These are phyloP conservation scores for Pholiota microspora DNA, from an alignment of 768 basidiomycete species.

Conservation along the genomic window DNA sequence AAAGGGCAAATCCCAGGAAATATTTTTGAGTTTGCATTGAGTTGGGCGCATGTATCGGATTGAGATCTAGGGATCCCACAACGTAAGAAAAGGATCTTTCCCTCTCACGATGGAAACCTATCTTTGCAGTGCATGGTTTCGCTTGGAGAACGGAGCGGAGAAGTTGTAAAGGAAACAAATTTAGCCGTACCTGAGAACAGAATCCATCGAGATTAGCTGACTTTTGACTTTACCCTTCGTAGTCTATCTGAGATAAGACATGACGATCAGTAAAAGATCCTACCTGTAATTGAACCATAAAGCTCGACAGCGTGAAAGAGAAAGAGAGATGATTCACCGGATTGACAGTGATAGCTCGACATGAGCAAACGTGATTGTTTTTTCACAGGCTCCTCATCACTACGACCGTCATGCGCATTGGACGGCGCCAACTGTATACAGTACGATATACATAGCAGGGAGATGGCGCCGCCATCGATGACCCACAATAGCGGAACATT, in stretches of 20 bases:
- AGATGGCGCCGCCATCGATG: constrained; percentile 1
- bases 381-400: constrained; percentile 3
- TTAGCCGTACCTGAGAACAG: constrained; percentile 33
- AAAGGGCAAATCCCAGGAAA: constrained; percentile 38
- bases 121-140: constrained; percentile 30
- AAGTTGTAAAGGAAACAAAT: constrained; percentile 31
- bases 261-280: constrained; percentile 12
- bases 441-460: background rate
- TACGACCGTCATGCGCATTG: constrained; percentile 1
- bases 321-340: constrained; percentile 9
- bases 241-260: constrained; percentile 38
- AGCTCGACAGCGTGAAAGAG: constrained; percentile 24
- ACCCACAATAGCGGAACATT: constrained; percentile 27
- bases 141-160: constrained; percentile 40
- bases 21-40: constrained; percentile 57
- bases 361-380: constrained; percentile 7
- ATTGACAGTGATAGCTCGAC: constrained; percentile 7
- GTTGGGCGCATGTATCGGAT: constrained; percentile 48
- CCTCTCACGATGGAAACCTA: constrained; percentile 37
- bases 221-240: constrained; percentile 33
- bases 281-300: constrained; percentile 33
- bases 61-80: constrained; percentile 35
- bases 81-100: constrained; percentile 37
- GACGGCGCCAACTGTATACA: constrained; percentile 1
- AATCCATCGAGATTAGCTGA: constrained; percentile 34